Percentiles rank a stretch among this genome's conserved stretches.
Evolutionary conservation across 805 yeast genomes (phyloP).

Genomic region (Wickerhamomyces ciferrii): DNA sequence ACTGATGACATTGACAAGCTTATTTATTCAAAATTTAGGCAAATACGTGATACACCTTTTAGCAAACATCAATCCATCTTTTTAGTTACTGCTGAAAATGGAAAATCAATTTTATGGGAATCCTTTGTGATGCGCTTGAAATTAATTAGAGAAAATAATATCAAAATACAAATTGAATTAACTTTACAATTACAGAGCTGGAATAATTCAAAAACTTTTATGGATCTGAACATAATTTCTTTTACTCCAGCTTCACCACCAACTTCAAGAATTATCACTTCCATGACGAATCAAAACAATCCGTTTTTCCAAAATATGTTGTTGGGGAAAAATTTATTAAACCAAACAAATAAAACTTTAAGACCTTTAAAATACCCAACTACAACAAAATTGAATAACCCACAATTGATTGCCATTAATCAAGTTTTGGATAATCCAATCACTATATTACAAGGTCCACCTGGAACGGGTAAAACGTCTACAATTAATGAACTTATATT

Average conservation of each 20-base stretch:
- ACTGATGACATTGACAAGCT: conserved; percentile 44
- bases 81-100: conserved; percentile 37
- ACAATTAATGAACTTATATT: conserved; percentile 60
- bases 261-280: conserved; percentile 55
- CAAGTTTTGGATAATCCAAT: conserved; percentile 45
- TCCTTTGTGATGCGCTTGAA: conserved; percentile 45
- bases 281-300: conserved; percentile 56
- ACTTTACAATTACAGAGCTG: conserved; percentile 50
- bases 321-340: conserved; percentile 48
- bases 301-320: too few relatives aligned
- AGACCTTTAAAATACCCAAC: too few relatives aligned
- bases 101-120: conserved; percentile 54
- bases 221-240: too few relatives aligned
- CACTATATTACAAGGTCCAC: conserved; percentile 73
- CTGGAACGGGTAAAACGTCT: conserved; percentile 78
- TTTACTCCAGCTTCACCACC: conserved; percentile 63
- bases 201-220: conserved; percentile 52
- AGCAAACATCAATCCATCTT: conserved; percentile 53
- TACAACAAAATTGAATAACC: conserved; percentile 54
- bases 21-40: conserved; percentile 45
- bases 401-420: conserved; percentile 48
- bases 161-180: conserved; percentile 34
- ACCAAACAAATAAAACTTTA: conserved; percentile 44
- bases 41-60: conserved; percentile 55
- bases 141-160: conserved; percentile 23